phyloP scores from a whole-genome alignment of 106 monocot species.

The Ottelia alismoides region DNA sequence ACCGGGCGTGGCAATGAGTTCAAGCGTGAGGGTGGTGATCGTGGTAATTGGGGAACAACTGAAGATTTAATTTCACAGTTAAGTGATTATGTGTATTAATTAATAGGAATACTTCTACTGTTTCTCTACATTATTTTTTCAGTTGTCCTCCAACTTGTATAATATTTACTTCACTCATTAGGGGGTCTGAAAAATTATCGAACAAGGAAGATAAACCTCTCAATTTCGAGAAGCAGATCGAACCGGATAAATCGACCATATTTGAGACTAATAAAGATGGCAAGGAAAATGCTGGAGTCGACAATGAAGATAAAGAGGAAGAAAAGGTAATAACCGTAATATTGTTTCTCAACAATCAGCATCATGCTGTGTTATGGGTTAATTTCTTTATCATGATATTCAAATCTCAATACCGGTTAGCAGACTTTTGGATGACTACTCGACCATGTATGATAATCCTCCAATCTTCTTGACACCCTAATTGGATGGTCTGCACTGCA shows the following conservation, averaged over 20 bases:
- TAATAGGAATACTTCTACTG: too few species aligned
- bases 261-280: slow-evolving; percentile 2
- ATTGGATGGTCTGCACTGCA: too few species aligned
- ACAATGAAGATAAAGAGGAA: slow-evolving; percentile 11
- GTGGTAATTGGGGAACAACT: slow-evolving; percentile 73
- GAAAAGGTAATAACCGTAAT: too few species aligned
- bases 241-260: not conserved
- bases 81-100: too few species aligned
- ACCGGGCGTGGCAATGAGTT: slow-evolving; percentile 66
- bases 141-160: not conserved
- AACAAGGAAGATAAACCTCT: slow-evolving; percentile 16
- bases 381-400: too few species aligned
- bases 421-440: too few species aligned
- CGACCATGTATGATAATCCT: too few species aligned
- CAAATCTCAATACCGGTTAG: too few species aligned
- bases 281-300: not conserved
- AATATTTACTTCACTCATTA: slow-evolving; percentile 2
- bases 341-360: too few species aligned
- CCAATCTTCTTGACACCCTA: too few species aligned
- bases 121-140: not conserved
- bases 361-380: too few species aligned
- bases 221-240: slow-evolving; percentile 13
- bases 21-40: slow-evolving; percentile 64
- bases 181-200: slow-evolving; percentile 24
- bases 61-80: slow-evolving; percentile 55